Evolutionary conservation across 148 eudicot species (phyloP).

Genomic region (Simmondsia chinensis): DNA sequence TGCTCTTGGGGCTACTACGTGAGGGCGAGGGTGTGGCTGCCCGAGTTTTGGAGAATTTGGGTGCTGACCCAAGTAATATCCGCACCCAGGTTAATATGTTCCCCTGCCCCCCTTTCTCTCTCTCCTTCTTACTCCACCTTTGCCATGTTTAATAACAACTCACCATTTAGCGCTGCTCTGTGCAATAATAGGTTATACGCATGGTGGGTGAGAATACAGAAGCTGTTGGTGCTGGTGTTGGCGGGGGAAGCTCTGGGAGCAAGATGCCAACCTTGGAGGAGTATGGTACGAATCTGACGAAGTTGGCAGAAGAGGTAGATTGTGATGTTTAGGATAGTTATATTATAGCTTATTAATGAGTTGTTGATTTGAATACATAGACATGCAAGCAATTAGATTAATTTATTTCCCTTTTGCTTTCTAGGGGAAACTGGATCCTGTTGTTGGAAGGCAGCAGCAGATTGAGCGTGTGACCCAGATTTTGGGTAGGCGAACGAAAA

Average conservation of each 20-base stretch:
- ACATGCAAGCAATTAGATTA: not conserved
- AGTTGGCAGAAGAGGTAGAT: conserved; percentile 13
- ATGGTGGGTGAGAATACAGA: conserved; percentile 88
- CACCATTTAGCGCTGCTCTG: not conserved
- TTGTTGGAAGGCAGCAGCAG: conserved; percentile 7
- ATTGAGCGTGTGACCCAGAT: conserved; percentile 14
- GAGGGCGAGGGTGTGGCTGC: conserved; percentile 98
- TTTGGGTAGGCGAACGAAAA: conserved; percentile 14
- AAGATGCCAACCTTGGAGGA: conserved; percentile 91
- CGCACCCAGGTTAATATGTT: conserved; percentile 87
- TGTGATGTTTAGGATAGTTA: too few relatives aligned
- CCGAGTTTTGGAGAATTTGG: conserved; percentile 78
- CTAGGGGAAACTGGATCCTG: conserved; percentile 13
- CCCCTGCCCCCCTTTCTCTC: too few relatives aligned
- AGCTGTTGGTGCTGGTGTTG: conserved; percentile 80
- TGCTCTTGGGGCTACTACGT: conserved; percentile 87
- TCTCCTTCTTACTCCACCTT: too few relatives aligned
- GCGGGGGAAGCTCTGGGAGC: conserved; percentile 62
- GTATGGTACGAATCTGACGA: conserved; percentile 15
- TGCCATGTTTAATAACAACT: too few relatives aligned
- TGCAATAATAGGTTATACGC: conserved; percentile 50
- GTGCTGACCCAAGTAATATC: conserved; percentile 82
- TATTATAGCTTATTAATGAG: conserved; percentile 1
- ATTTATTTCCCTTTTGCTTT: not conserved
- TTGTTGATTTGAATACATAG: not conserved